Base-by-base conservation (phyloP, 345 rosid species). In the Acer campestre region DNA sequence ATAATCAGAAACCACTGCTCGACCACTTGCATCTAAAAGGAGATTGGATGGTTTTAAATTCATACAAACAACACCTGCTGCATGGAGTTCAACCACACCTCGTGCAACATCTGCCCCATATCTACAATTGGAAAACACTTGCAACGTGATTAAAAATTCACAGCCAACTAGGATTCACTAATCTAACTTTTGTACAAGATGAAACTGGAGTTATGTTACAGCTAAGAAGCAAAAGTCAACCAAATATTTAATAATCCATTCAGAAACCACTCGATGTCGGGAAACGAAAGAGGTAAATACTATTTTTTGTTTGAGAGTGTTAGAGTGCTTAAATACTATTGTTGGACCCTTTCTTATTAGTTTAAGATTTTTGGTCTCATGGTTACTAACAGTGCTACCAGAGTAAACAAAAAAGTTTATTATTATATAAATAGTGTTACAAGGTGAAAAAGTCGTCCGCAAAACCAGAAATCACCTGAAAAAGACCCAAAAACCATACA, bases 21-120 rank as follows among this genome's bases (percentile, higher is more conserved):
- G 92, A 71, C 97, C 99, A 77, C 78, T 88, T 38, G 78, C 88
- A 75, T 94, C 97, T 84, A 96, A 78, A 66, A 96, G 97, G 82
- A 96, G 93, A 89, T 96, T 96, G 68, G 99, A 92, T 8, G 99
- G 99, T 77, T 96, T 96, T 81, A 96, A 78, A 77, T 91, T 96
- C 97, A 94, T 94, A 80, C 99, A 96, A 75, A 91, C 91, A 59
- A 96, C 91, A 85, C 99, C 97, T 25, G 98, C 98, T 9, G 99
- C 98, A 83, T 94, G 99, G 27, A 96, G 95, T 86, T 96, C 99
- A 77, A 93, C 94, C 64, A 96, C 97, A 23, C 98, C 98, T 67
- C 98, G 90, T 71, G 97, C 94, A 74, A 94, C 82, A 75, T 96
- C 98, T 13, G 97, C 99, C 42, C 98, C 99, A 75, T 96, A 96